These are phyloP conservation scores for Trypanosoma scelopori DNA, from an alignment of 208 protist species.

Conservation along the genomic window DNA sequence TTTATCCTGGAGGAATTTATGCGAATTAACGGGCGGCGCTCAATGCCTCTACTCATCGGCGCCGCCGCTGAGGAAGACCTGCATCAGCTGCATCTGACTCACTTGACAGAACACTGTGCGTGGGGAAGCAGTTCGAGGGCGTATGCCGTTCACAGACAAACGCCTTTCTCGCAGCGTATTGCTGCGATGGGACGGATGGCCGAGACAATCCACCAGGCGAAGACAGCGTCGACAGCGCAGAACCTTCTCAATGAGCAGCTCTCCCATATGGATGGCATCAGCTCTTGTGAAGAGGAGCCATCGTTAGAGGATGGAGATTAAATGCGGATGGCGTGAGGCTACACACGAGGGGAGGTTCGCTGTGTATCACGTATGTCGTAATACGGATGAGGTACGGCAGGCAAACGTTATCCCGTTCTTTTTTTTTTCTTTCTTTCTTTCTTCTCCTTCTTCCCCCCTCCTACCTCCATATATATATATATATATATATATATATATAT, in stretches of 20 bases:
- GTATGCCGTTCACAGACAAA: conserved; percentile 81
- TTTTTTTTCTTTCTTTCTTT: conserved; percentile 19
- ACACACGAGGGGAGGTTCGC: background rate
- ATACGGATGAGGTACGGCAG: background rate
- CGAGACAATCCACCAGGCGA: conserved; percentile 78
- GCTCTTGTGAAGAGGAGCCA: conserved; percentile 78
- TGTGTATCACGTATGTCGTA: background rate
- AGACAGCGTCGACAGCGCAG: conserved; percentile 56
- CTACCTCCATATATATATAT: background rate
- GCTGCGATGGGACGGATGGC: conserved; percentile 87
- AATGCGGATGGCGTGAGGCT: background rate
- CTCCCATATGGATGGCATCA: conserved; percentile 75
- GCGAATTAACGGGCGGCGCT: conserved; percentile 77
- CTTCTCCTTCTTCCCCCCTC: conserved; percentile 14
- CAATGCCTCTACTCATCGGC: conserved; percentile 82
- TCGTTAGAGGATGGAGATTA: conserved; percentile 57
- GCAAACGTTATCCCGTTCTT: background rate
- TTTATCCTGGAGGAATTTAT: conserved; percentile 90
- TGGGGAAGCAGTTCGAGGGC: conserved; percentile 80
- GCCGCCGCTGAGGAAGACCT: conserved; percentile 58
- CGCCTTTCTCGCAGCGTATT: conserved; percentile 80
- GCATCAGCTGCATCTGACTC: conserved; percentile 58
- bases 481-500: conserved; percentile 10
- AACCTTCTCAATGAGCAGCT: conserved; percentile 82
- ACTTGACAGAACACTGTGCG: conserved; percentile 81